A percentile compares a stretch with the other conserved stretches of the same genome.
Evolutionary conservation across 73 alveolate genomes (phyloP).

Genomic region (Paraurostyla sp.): DNA sequence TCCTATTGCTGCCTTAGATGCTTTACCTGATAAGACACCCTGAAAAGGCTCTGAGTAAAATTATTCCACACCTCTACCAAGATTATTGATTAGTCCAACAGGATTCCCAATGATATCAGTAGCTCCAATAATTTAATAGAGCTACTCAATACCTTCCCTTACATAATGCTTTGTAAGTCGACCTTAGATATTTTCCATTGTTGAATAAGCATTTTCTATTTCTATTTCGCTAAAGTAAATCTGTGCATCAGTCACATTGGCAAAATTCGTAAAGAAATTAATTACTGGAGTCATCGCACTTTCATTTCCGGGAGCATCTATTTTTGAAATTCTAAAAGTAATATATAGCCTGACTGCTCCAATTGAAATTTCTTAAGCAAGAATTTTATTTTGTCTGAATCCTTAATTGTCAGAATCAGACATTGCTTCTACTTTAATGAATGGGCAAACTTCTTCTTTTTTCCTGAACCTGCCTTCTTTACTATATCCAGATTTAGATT

Average conservation of each 20-base stretch:
- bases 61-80: constrained; percentile 88
- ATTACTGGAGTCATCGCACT: background rate
- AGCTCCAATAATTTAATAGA: constrained; percentile 87
- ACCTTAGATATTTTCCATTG: background rate
- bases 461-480: background rate
- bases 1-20: background rate
- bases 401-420: background rate
- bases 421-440: constrained; percentile 3
- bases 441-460: constrained; percentile 41
- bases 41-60: constrained; percentile 82
- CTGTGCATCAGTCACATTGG: constrained; percentile 55
- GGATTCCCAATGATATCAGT: constrained; percentile 90
- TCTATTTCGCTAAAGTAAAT: constrained; percentile 45
- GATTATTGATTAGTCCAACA: constrained; percentile 79
- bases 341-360: constrained; percentile 14
- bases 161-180: constrained; percentile 68
- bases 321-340: constrained; percentile 20
- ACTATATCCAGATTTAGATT: background rate
- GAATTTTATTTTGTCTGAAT: background rate
- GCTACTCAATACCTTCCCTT: constrained; percentile 82
- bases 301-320: background rate
- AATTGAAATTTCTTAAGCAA: constrained; percentile 11
- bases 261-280: constrained; percentile 36
- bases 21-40: constrained; percentile 75
- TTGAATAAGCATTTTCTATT: constrained; percentile 31